phyloP scores from a whole-genome alignment of 257 asterid genomes.

The Pogostemon cablin region DNA sequence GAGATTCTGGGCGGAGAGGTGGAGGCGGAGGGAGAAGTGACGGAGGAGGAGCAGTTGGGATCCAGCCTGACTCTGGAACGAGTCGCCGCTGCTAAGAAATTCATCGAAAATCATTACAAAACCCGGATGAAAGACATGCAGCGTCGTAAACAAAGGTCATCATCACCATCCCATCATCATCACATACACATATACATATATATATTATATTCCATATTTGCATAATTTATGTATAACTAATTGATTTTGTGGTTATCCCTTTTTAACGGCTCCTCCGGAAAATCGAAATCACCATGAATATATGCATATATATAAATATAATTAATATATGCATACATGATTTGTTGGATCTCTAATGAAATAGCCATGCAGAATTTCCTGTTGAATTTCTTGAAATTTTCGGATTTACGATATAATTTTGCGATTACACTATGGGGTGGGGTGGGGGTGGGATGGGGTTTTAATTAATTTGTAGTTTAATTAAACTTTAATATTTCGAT shows the following conservation, averaged over 20 bases:
- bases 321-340: too few species aligned
- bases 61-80: slow-evolving; percentile 71
- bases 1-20: slow-evolving; percentile 34
- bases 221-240: neutral
- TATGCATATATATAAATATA: neutral
- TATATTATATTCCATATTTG: neutral
- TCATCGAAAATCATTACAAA: slow-evolving; percentile 78
- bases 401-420: neutral
- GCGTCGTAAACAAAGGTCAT: slow-evolving; percentile 61
- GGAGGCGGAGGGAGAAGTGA: slow-evolving; percentile 13
- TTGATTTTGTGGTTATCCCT: neutral
- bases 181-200: neutral
- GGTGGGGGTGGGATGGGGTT: neutral
- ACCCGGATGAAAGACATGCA: slow-evolving; percentile 66
- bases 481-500: neutral
- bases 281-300: neutral
- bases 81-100: slow-evolving; percentile 83
- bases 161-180: too few species aligned
- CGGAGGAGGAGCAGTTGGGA: slow-evolving; percentile 42
- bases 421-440: neutral
- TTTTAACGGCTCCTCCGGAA: too few species aligned
- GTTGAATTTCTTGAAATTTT: neutral
- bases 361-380: neutral
- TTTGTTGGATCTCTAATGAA: too few species aligned
- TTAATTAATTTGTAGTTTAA: neutral